Percentiles rank a stretch among this genome's conserved stretches.
phyloP scores from a whole-genome alignment of 768 basidiomycete genomes.

The Xerocomus brunneocitrinus region DNA sequence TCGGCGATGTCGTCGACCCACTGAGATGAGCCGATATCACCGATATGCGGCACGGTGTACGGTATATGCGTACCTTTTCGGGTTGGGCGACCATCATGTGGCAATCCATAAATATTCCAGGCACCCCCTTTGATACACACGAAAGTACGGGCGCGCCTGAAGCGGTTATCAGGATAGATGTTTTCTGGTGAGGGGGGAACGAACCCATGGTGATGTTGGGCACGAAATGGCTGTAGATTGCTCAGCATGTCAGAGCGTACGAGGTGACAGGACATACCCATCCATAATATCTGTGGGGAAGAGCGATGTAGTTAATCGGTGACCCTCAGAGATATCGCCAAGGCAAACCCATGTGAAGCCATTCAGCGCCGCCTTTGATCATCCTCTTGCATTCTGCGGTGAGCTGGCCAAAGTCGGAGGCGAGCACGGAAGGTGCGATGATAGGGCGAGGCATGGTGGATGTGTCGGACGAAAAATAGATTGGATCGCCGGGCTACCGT shows the following conservation, averaged over 20 bases:
- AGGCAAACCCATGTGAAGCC: conserved; percentile 90
- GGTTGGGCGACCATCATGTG: conserved; percentile 99
- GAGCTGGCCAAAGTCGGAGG: conserved; percentile 94
- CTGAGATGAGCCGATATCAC: conserved; percentile 35
- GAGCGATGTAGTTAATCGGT: conserved; percentile 6
- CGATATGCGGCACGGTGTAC: not conserved
- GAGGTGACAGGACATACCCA: conserved; percentile 49
- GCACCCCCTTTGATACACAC: conserved; percentile 80
- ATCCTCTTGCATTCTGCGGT: conserved; percentile 94
- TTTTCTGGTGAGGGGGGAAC: conserved; percentile 17
- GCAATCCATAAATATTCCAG: conserved; percentile 98
- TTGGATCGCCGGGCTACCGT: not conserved
- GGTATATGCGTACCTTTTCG: conserved; percentile 56
- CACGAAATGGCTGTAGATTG: conserved; percentile 79
- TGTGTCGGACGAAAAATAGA: conserved; percentile 5
- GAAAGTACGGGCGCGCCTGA: conserved; percentile 84
- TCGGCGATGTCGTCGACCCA: conserved; percentile 97
- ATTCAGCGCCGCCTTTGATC: conserved; percentile 93
- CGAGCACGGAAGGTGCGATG: conserved; percentile 95
- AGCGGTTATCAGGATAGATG: conserved; percentile 9
- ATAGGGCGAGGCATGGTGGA: conserved; percentile 79
- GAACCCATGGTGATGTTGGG: conserved; percentile 97
- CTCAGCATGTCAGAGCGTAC: not conserved
- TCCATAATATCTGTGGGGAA: conserved; percentile 90
- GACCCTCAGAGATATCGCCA: conserved; percentile 3